Evolutionary conservation across 2,329 filamentous ascomycete genomes (phyloP), one percentile per base, ranked within the genome.

Genomic region (Microcyclospora pomicola): DNA sequence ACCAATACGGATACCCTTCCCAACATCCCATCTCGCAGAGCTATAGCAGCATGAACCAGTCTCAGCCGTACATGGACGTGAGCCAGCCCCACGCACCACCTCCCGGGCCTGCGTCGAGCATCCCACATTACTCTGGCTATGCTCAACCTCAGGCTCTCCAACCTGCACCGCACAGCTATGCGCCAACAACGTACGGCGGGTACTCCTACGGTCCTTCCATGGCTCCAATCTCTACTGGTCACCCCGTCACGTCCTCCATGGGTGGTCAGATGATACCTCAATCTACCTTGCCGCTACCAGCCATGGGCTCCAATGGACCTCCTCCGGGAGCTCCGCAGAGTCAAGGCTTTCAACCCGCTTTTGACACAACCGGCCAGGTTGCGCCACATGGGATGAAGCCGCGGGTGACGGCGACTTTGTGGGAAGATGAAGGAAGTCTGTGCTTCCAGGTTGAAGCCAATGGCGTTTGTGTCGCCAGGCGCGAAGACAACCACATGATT

Each of bases 401-500:
- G 14, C 73, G 88, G 44, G 91, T 98, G 19, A 96, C 91, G 4
- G 91, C 91, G 7, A 98, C 91, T 0, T 62, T 98, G 15, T 98
- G 91, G 91, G 91, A 96, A 66, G 91, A 98, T 49, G 91, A 98
- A 57, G 91, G 91, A 27, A 96, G 86, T 56, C 68, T 96, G 24
- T 98, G 91, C 64, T 98, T 96, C 58, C 91, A 96, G 59, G 91
- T 96, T 1, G 91, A 96, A 61, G 88, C 91, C 3, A 81, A 91
- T 49, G 88, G 88, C 34, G 88, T 98, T 37, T 98, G 91, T 59
- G 91, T 96, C 40, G 88, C 88, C 37, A 76, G 91, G 49, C 73
- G 91, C 58, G 88, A 96, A 74, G 88, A 95, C 53, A 96, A 95
- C 62, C 85, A 94, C 64, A 95, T 98, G 84, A 95, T 98, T 61